phyloP scores from a whole-genome alignment of 257 asterid species.

The Nyctanthes arbortristis region DNA sequence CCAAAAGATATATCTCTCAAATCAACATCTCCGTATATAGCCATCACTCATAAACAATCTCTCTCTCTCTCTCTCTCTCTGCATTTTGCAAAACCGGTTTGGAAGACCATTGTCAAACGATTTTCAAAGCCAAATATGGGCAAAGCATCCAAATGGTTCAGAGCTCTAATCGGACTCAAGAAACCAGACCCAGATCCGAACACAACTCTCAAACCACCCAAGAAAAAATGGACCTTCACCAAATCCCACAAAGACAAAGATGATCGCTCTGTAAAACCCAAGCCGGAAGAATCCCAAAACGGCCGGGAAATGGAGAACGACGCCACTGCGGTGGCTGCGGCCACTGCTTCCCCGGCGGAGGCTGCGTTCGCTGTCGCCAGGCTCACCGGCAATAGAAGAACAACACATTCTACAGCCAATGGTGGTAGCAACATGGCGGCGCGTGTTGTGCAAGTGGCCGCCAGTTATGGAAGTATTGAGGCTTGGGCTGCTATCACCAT shows the following conservation, averaged over 20 bases:
- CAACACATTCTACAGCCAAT: conserved; percentile 22
- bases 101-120: not conserved
- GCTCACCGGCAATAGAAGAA: conserved; percentile 55
- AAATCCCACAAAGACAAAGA: conserved; percentile 44
- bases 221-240: conserved; percentile 66
- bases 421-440: conserved; percentile 9
- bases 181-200: conserved; percentile 30
- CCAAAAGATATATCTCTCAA: no score
- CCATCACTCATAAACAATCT: not conserved
- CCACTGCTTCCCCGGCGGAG: conserved; percentile 80
- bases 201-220: conserved; percentile 33
- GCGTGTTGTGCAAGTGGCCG: conserved; percentile 12
- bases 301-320: conserved; percentile 31
- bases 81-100: not conserved
- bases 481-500: conserved; percentile 56
- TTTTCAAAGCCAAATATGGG: conserved; percentile 48
- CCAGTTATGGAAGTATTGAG: conserved; percentile 27
- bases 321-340: conserved; percentile 70
- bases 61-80: not conserved
- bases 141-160: conserved; percentile 79
- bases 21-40: not conserved
- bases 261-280: not conserved
- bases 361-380: conserved; percentile 76
- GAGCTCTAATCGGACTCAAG: conserved; percentile 74
- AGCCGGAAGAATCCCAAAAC: conserved; percentile 1